phyloP scores from a whole-genome alignment of 768 basidiomycete genomes.

The Leucocoprinus sp. region DNA sequence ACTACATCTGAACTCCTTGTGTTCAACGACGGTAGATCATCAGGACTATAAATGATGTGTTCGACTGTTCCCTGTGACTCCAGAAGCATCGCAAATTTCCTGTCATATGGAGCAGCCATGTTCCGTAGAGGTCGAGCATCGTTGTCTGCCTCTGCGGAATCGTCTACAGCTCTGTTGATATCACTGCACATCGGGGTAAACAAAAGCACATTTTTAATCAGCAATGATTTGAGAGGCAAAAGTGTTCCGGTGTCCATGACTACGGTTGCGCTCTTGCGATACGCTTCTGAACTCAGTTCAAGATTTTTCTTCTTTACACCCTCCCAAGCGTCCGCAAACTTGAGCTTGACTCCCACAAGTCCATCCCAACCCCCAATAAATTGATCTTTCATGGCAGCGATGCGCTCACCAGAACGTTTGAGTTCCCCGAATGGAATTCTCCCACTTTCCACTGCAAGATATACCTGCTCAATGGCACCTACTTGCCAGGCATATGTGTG shows the following conservation, averaged over 20 bases:
- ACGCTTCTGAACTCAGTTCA: slow-evolving; percentile 37
- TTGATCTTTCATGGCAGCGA: slow-evolving; percentile 39
- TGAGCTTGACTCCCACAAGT: slow-evolving; percentile 17
- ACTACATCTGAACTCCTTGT: slow-evolving; percentile 21
- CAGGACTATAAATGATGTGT: slow-evolving; percentile 39
- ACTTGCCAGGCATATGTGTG: slow-evolving; percentile 49
- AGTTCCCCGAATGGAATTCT: slow-evolving; percentile 31
- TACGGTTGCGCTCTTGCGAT: slow-evolving; percentile 38
- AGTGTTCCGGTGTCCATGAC: slow-evolving; percentile 30
- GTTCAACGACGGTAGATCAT: slow-evolving; percentile 8
- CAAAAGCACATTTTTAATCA: slow-evolving; percentile 26
- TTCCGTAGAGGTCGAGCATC: slow-evolving; percentile 36
- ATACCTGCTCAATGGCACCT: slow-evolving; percentile 44
- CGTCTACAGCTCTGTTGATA: slow-evolving; percentile 56
- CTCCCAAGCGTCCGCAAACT: slow-evolving; percentile 22
- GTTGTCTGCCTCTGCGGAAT: slow-evolving; percentile 35
- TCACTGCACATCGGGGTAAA: slow-evolving; percentile 51
- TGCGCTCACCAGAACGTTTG: slow-evolving; percentile 33
- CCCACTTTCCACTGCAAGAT: slow-evolving; percentile 40
- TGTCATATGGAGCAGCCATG: slow-evolving; percentile 50
- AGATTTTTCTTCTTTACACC: slow-evolving; percentile 31
- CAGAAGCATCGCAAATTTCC: slow-evolving; percentile 37
- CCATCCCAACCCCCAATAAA: slow-evolving; percentile 42
- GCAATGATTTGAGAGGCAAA: slow-evolving; percentile 27
- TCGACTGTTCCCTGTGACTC: slow-evolving; percentile 22